Evolutionary conservation across 2,329 filamentous ascomycete species (phyloP), one percentile per base, ranked within the genome.

Genomic region (Xylariomycetidae sp.): DNA sequence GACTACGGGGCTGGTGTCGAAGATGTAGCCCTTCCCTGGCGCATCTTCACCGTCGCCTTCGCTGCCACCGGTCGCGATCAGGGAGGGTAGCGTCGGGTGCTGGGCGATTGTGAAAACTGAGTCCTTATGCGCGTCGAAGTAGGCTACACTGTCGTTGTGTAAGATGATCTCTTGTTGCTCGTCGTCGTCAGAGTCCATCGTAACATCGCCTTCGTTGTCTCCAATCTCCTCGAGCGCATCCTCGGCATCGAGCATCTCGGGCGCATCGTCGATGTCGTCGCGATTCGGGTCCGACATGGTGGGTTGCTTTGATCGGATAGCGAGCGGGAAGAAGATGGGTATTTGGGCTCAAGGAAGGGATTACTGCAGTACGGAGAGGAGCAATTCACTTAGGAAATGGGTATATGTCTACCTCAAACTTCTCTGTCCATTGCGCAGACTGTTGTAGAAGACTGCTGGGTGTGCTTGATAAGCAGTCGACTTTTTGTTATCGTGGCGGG

Each of bases 71-170:
- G 92, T 95, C 4, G 89, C 83, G 39, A 96, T 70, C 39, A 96
- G 79, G 14, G 79, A 71, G 5, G 82, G 77, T 54, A 84, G 72
- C 6, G 79, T 67, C 4, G 92, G 92, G 58, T 98, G 92, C 58
- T 95, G 87, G 13, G 90, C 87, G 57, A 98, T 92, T 62, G 85
- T 79, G 68, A 95, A 98, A 53, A 98, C 84, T 40, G 83, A 89
- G 71, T 95, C 88, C 49, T 79, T 83, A 67, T 95, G 87, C 22
- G 65, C 62, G 67, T 96, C 92, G 55, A 96, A 95, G 68, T 94
- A 90, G 39, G 87, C 90, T 46, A 82, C 71, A 46, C 87, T 93
- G 70, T 98, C 90, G 69, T 96, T 98, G 43, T 92, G 78, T 6
- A 96, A 71, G 25, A 76, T 65, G 25, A 95, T 78, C 58, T 92